These are phyloP conservation scores for Butyriboletus loyo DNA, from an alignment of 768 basidiomycete genomes.

Conservation along the genomic window DNA sequence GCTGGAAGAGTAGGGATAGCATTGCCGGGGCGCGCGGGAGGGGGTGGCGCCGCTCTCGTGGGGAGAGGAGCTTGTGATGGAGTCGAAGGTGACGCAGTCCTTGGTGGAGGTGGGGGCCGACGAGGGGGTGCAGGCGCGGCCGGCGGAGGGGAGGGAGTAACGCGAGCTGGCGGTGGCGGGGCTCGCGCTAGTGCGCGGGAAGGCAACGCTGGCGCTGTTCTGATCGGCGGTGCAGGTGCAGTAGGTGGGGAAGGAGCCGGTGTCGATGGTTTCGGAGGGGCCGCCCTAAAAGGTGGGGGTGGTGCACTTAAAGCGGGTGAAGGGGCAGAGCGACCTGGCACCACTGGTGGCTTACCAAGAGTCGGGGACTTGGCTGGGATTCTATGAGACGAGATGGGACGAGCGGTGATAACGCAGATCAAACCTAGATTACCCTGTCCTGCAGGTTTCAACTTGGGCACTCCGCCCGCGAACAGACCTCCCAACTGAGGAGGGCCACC, in stretches of 20 bases:
- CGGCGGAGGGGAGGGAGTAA: conserved; percentile 27
- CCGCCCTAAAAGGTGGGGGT: conserved; percentile 27
- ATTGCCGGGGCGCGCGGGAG: conserved; percentile 26
- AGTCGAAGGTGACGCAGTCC: conserved; percentile 28
- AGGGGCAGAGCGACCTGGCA: conserved; percentile 50
- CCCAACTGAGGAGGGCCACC: conserved; percentile 78
- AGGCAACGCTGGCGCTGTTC: conserved; percentile 36
- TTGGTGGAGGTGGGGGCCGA: conserved; percentile 33
- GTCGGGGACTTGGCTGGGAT: conserved; percentile 55
- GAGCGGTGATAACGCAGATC: conserved; percentile 14
- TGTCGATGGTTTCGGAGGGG: conserved; percentile 30
- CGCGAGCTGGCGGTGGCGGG: conserved; percentile 42
- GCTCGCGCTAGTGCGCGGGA: conserved; percentile 43
- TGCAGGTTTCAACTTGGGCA: conserved; percentile 87
- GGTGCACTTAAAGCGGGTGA: conserved; percentile 27
- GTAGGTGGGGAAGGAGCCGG: conserved; percentile 35
- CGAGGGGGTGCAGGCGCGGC: conserved; percentile 23
- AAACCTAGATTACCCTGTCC: conserved; percentile 57
- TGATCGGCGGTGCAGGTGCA: conserved; percentile 32
- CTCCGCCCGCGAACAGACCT: conserved; percentile 84
- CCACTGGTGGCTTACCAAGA: conserved; percentile 63
- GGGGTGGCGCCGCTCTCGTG: conserved; percentile 21
- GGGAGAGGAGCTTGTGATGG: conserved; percentile 21
- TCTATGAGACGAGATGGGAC: conserved; percentile 9
- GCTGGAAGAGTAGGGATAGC: conserved; percentile 22